These are phyloP conservation scores for Pseudozyma pruni DNA, from an alignment of 1,284 basidiomycete species.

Conservation along the genomic window DNA sequence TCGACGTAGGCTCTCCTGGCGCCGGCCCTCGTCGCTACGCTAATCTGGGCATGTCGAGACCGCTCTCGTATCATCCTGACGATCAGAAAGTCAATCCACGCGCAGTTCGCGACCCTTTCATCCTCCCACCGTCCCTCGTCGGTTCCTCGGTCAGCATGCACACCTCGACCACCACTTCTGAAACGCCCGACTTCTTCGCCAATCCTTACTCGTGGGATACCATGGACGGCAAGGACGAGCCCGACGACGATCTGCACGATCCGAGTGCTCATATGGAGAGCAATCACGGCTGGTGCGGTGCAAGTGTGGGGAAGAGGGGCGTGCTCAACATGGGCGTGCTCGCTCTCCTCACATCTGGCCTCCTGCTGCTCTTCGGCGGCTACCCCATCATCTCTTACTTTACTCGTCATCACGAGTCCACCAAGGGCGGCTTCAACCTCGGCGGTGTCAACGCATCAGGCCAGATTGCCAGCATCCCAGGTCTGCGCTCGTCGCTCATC, in stretches of 20 bases:
- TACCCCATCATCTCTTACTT: slow-evolving; percentile 76
- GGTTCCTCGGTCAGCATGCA: slow-evolving; percentile 23
- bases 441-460: slow-evolving; percentile 60
- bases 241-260: slow-evolving; percentile 54
- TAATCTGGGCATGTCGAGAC: slow-evolving; percentile 37
- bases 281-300: slow-evolving; percentile 21
- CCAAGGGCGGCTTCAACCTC: slow-evolving; percentile 54
- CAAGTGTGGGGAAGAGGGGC: slow-evolving; percentile 28
- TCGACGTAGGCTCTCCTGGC: slow-evolving; percentile 11
- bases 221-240: slow-evolving; percentile 51
- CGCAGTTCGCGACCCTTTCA: slow-evolving; percentile 34
- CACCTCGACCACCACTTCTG: slow-evolving; percentile 5
- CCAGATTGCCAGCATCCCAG: slow-evolving; percentile 54
- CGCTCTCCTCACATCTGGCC: slow-evolving; percentile 68
- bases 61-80: slow-evolving; percentile 29
- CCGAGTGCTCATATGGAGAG: slow-evolving; percentile 14
- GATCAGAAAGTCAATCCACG: slow-evolving; percentile 45
- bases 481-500: slow-evolving; percentile 56
- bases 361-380: slow-evolving; percentile 78
- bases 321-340: slow-evolving; percentile 72
- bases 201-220: slow-evolving; percentile 57
- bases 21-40: slow-evolving; percentile 10
- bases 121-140: slow-evolving; percentile 27
- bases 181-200: slow-evolving; percentile 25
- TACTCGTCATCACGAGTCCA: slow-evolving; percentile 19